Percentiles rank a stretch among this genome's conserved stretches.
Evolutionary conservation across 768 basidiomycete genomes (phyloP).

Genomic region (Lepiota venenata): DNA sequence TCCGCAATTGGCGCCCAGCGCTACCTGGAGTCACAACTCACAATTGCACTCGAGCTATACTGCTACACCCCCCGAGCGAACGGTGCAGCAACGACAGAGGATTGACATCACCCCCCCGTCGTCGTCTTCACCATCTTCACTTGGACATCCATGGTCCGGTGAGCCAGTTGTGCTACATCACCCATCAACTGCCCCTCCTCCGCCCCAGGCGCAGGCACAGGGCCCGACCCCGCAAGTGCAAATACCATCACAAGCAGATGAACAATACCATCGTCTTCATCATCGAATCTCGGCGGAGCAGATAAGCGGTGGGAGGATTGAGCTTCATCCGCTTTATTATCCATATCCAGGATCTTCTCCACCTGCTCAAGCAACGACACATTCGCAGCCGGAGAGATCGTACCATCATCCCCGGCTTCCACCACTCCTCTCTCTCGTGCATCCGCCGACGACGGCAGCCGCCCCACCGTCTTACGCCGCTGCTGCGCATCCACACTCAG

Average conservation of each 20-base stretch:
- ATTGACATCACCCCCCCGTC: neutral
- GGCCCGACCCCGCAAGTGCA: neutral
- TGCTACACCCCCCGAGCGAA: neutral
- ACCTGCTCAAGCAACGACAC: neutral
- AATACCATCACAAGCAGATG: neutral
- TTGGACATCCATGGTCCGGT: constrained; percentile 1
- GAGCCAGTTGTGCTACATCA: constrained; percentile 8
- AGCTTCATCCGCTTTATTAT: constrained; percentile 6
- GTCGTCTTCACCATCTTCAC: constrained; percentile 7
- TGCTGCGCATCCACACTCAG: constrained; percentile 10
- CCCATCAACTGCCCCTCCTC: neutral
- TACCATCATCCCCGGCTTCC: neutral
- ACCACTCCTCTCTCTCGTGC: constrained; percentile 1
- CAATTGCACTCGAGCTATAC: constrained; percentile 1
- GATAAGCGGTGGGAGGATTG: neutral
- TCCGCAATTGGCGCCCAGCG: constrained; percentile 5
- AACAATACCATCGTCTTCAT: neutral
- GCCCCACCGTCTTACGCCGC: neutral
- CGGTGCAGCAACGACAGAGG: neutral
- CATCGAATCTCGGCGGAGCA: neutral
- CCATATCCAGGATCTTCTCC: neutral
- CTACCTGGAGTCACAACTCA: constrained; percentile 6
- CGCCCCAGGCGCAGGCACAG: too few species aligned
- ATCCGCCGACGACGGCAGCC: constrained; percentile 4
- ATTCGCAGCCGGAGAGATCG: neutral